Base-by-base conservation (phyloP, 345 rosid species). In the Mercurialis annua region DNA sequence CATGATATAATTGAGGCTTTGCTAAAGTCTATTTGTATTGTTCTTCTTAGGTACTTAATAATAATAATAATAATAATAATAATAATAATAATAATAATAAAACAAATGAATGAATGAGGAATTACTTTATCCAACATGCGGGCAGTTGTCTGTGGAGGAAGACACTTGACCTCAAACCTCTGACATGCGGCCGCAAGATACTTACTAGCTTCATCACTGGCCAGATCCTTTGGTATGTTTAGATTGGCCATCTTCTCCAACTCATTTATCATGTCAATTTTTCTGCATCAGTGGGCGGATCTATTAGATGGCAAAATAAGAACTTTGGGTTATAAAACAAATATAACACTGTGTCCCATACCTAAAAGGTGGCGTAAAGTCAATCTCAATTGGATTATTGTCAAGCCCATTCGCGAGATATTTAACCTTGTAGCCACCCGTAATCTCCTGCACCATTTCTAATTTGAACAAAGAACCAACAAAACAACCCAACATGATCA, bases 301-400 rank as follows among this genome's bases (percentile, higher is more conserved):
- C 30, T 55, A 71, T 3, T 12, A 36, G 30, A 57, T 43, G 36
- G 62, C 8, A 43, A 36, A 30, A 43, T 62, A 44, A 44, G 11
- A 66, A 10, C 33, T 49, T n/a, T 0, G 18, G 11, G 31, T 47
- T 21, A 44, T 21, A 15, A 8, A 29, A 12, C 24, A 4, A 30
- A 30, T 16, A 59, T 24, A 21, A 42, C 24, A 17, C 18, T 38
- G n/a, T 20, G n/a, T 50, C 33, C 38, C 71, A 54, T 29, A 94
- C 99, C 98, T 94, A 81, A 89, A 94, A 50, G 98, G 99, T 1
- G 99, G 97, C 61, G 97, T 88, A 73, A 92, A 94, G 73, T 94
- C 97, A 49, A 94, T 89, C 77, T 94, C 99, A 49, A 92, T 86
- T 59, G 98, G 98, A 58, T 86, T 96, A 46, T 84, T 78, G 48